Evolutionary conservation across 352 stramenopile species (phyloP).

Genomic region (Elongisporangium undulatum): DNA sequence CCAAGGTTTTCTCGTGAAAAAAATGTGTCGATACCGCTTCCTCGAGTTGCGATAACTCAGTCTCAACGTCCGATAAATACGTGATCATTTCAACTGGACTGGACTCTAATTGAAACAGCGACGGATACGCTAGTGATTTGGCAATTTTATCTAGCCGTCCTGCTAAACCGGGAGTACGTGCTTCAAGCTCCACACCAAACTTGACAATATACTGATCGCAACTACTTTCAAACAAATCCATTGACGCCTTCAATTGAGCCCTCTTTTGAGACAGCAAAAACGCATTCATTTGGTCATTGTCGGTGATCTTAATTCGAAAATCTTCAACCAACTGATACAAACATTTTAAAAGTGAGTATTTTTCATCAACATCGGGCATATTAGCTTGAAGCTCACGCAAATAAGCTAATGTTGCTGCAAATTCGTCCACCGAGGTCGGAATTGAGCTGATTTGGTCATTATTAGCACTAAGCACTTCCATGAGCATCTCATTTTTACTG

Average conservation of each 20-base stretch:
- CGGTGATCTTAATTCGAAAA: constrained; percentile 56
- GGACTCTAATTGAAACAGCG: constrained; percentile 48
- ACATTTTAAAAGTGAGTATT: constrained; percentile 45
- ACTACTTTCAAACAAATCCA: constrained; percentile 68
- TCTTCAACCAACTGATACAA: constrained; percentile 69
- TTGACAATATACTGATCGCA: constrained; percentile 73
- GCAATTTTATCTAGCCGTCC: constrained; percentile 24
- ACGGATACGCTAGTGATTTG: constrained; percentile 23
- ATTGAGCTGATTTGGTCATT: constrained; percentile 75
- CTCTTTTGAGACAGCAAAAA: constrained; percentile 73
- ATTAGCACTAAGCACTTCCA: constrained; percentile 41
- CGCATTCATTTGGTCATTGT: constrained; percentile 68
- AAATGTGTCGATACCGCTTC: constrained; percentile 32
- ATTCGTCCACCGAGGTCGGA: constrained; percentile 66
- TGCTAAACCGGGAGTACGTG: constrained; percentile 37
- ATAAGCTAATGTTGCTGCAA: constrained; percentile 52
- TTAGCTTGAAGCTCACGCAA: constrained; percentile 43
- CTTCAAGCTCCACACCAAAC: constrained; percentile 69
- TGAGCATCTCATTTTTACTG: constrained; percentile 51
- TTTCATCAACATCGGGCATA: constrained; percentile 47
- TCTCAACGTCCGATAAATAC: constrained; percentile 33
- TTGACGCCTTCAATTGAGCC: constrained; percentile 68
- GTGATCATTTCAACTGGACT: constrained; percentile 38
- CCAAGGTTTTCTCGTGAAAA: constrained; percentile 52
- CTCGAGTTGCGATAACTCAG: constrained; percentile 22